These are phyloP conservation scores for Zanthoxylum bungeanum DNA, from an alignment of 345 rosid genomes.

Conservation along the genomic window DNA sequence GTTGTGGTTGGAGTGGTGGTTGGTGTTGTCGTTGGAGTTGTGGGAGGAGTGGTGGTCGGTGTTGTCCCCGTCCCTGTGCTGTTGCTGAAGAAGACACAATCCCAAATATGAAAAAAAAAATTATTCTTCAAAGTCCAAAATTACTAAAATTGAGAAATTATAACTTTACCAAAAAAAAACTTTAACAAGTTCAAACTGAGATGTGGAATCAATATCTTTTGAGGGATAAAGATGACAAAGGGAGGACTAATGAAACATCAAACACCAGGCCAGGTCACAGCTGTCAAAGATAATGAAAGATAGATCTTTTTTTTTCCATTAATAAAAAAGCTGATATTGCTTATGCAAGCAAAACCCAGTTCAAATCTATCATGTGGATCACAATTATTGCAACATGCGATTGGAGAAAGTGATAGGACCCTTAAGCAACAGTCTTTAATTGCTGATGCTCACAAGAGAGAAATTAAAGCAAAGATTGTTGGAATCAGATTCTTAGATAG, in stretches of 20 bases:
- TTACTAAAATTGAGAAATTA: too few relatives aligned
- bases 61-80: slow-evolving; percentile 22
- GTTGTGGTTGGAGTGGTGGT: slow-evolving; percentile 21
- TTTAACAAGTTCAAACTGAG: neutral
- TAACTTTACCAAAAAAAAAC: too few relatives aligned
- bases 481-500: slow-evolving; percentile 1
- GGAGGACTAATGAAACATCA: slow-evolving; percentile 20
- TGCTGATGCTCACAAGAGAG: neutral
- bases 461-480: neutral
- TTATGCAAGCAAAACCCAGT: slow-evolving; percentile 14
- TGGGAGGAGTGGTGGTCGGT: slow-evolving; percentile 7
- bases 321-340: neutral
- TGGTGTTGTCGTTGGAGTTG: slow-evolving; percentile 13
- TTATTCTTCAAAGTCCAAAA: too few relatives aligned
- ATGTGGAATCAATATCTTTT: neutral
- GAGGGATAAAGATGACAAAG: neutral
- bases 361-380: slow-evolving; percentile 5
- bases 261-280: slow-evolving; percentile 37
- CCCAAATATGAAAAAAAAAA: neutral
- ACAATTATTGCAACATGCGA: neutral
- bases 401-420: neutral
- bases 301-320: slow-evolving; percentile 15
- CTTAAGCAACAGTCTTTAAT: neutral
- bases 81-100: neutral
- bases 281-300: neutral